Evolutionary conservation across 108 stramenopile species (phyloP), one percentile per base, ranked within the genome.

Genomic region (Cylindrotheca closterium): DNA sequence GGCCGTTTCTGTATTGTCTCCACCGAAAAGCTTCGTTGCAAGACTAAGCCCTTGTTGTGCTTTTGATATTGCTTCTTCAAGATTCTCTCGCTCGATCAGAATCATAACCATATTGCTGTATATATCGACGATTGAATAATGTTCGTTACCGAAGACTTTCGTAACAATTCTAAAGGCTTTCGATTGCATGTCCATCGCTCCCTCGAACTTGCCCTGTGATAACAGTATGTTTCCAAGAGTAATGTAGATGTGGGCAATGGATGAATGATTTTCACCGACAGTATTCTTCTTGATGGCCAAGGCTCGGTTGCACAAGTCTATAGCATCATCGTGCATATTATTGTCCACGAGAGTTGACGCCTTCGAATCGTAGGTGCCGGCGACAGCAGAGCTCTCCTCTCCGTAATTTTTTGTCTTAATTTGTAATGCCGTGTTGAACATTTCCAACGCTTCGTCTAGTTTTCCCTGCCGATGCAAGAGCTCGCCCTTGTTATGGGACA

Each of bases 211-310:
- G 2, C 65, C 70, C 24, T 71, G 60, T 1, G 53, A 65, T 7
- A 10, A 10, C 15, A 15, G 10, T 15, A 42, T 10, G 7, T 7
- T 10, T 7, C 10, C 37, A 15, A 80, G 66, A 56, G 84, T 87
- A 66, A 84, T 87, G 61, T 84, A 55, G 8, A 65, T 56, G 3
- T 80, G 80, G 8, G 82, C 82, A 24, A 81, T 75, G 42, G 75
- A 70, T 17, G 48, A 22, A 45, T 73, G 63, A 24, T 61, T 34
- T 0, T 58, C 47, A 48, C 64, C 63, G 15, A 69, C 31, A 23
- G 24, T n/a, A 30, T 71, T 25, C 23, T 56, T 57, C 10, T 68
- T 61, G 22, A 82, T 73, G 25, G 65, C 46, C 30, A 80, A 33
- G 26, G 75, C 52, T 54, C 72, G 52, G 2, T 29, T 29, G 50